Conservation (phyloP, 2,329 filamentous ascomycete species). For the Exophiala spinifera region DNA sequence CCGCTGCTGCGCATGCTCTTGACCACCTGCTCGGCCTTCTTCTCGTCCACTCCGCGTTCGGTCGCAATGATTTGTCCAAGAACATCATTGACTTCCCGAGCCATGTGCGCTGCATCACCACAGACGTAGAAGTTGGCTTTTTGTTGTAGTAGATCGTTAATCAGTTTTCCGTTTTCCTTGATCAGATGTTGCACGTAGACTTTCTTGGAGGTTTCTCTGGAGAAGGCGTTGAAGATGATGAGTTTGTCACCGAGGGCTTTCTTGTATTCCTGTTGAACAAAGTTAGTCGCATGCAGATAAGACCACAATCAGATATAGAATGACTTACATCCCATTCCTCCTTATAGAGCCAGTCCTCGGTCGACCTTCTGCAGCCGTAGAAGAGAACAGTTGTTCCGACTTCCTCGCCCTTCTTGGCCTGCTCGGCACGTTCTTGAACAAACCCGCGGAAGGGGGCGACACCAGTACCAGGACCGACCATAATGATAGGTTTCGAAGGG, state of each 20-base stretch:
- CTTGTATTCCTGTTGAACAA: conserved; percentile 66
- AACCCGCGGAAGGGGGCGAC: conserved; percentile 95
- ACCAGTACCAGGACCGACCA: conserved; percentile 94
- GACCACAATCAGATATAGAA: conserved; percentile 3
- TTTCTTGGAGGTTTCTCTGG: conserved; percentile 80
- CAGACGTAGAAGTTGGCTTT: conserved; percentile 97
- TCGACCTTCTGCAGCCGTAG: conserved; percentile 84
- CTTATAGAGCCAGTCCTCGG: conserved; percentile 91
- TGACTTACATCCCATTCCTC: conserved; percentile 83
- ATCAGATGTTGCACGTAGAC: conserved; percentile 96
- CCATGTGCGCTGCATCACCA: conserved; percentile 96
- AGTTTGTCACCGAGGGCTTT: conserved; percentile 82
- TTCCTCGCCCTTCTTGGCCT: conserved; percentile 72
- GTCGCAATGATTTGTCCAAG: conserved; percentile 82
- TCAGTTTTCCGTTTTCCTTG: conserved; percentile 74
- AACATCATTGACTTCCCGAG: conserved; percentile 84
- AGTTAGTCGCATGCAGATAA: conserved; percentile 17
- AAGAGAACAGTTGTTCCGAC: conserved; percentile 89
- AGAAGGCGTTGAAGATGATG: conserved; percentile 89
- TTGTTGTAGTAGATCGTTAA: conserved; percentile 81
- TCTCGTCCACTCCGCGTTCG: conserved; percentile 74
- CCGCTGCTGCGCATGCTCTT: conserved; percentile 94
- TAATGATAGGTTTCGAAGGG: conserved; percentile 87
- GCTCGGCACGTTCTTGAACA: conserved; percentile 85
- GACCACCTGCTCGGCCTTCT: conserved; percentile 92